phyloP scores from a whole-genome alignment of 2,329 filamentous ascomycete species.

The Monilinia aucupariae region DNA sequence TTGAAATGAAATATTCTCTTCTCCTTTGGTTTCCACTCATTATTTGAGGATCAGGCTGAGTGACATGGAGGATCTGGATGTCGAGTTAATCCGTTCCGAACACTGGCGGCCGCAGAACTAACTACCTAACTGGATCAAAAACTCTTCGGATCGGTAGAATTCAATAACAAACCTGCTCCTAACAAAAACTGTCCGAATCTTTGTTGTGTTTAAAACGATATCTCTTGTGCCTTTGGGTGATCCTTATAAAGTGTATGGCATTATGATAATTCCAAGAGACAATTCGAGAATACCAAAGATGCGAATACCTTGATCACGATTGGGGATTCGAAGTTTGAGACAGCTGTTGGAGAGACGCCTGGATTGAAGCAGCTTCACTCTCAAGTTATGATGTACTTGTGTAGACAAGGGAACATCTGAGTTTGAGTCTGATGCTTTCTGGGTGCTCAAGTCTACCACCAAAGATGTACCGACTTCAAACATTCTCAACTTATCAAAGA shows the following conservation, averaged over 20 bases:
- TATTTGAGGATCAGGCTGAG: constrained; percentile 6
- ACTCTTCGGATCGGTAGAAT: not conserved
- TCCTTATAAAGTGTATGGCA: not conserved
- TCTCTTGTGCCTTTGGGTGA: not conserved
- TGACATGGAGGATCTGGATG: not conserved
- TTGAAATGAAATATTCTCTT: not conserved
- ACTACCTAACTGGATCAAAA: not conserved
- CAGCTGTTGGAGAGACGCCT: not conserved
- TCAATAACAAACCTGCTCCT: not conserved
- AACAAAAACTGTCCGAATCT: not conserved
- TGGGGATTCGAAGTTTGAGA: not conserved
- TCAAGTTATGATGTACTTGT: constrained; percentile 3
- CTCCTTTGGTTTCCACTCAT: not conserved
- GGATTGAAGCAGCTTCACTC: not conserved
- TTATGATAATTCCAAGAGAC: not conserved
- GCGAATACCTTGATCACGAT: not conserved
- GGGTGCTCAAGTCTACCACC: not conserved
- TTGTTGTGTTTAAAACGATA: not conserved
- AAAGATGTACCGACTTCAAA: not conserved
- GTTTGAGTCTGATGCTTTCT: not conserved
- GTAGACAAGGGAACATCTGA: not conserved
- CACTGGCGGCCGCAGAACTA: not conserved
- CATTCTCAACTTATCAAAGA: not conserved
- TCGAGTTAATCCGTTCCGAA: not conserved
- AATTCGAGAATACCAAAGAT: constrained; percentile 1